Percentiles rank a stretch among this genome's conserved stretches.
phyloP scores from a whole-genome alignment of 2,329 filamentous ascomycete species.

The Emergomyces orientalis region DNA sequence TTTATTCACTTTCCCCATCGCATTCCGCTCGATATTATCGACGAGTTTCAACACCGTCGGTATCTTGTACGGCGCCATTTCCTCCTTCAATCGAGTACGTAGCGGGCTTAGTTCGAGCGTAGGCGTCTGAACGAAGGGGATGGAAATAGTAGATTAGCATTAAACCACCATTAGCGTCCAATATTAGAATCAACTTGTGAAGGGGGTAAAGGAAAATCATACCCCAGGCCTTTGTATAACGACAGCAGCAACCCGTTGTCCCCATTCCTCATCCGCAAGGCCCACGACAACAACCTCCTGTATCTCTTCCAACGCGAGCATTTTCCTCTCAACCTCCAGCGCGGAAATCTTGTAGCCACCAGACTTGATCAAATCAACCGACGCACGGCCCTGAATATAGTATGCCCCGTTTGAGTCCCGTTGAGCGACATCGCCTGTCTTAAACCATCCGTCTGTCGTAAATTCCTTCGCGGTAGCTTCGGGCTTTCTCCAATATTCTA shows the following conservation, averaged over 20 bases:
- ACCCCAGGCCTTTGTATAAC: conserved; percentile 34
- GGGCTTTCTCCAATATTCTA: conserved; percentile 36
- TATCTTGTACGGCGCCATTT: conserved; percentile 81
- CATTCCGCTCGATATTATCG: conserved; percentile 71
- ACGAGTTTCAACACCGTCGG: conserved; percentile 80
- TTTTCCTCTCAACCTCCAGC: conserved; percentile 46
- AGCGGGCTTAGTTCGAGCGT: conserved; percentile 23
- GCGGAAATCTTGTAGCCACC: conserved; percentile 49
- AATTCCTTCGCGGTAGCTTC: conserved; percentile 40
- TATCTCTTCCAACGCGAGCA: conserved; percentile 41
- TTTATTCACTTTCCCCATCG: conserved; percentile 73
- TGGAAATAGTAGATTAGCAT: not conserved
- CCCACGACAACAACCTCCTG: conserved; percentile 47
- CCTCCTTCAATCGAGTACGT: conserved; percentile 49
- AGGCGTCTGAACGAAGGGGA: conserved; percentile 13
- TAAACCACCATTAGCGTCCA: not conserved
- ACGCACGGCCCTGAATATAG: conserved; percentile 45
- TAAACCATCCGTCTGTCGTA: conserved; percentile 41
- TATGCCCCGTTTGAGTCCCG: conserved; percentile 36
- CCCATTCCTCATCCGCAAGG: conserved; percentile 46
- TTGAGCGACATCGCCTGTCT: conserved; percentile 39
- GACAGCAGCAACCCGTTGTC: conserved; percentile 48
- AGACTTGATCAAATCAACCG: conserved; percentile 47
- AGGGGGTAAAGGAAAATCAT: conserved; percentile 12
- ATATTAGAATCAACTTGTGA: not conserved